Evolutionary conservation across 345 rosid species (phyloP), one percentile per base, ranked within the genome.

Genomic region (Gynandropsis gynandra): DNA sequence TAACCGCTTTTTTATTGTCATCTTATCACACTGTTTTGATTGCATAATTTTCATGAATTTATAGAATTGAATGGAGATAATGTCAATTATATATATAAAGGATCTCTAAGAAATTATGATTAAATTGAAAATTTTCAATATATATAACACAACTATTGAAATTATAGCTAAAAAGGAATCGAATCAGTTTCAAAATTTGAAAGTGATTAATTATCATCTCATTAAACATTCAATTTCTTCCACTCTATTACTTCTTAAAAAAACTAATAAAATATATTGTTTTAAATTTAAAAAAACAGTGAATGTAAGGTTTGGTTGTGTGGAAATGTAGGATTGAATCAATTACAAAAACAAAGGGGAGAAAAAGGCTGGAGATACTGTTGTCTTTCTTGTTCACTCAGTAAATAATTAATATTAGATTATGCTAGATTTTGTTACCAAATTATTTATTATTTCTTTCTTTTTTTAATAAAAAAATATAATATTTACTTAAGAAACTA

Each of bases 161-260:
- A n/a, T n/a, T n/a, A n/a, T 27, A 44, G 8, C 8, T 52, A n/a
- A 10, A 39, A 40, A 49, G 34, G 21, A 62, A 53, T 29, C 53
- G 38, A n/a, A 52, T 55, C 59, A 55, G 17, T 55, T 12, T 27
- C 9, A 41, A 13, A 32, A 17, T n/a, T 34, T n/a, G n/a, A n/a
- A 32, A 11, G 12, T 42, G 33, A 31, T 18, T 55, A 55, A n/a
- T 1, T 12, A 46, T 11, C 46, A 16, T 4, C 46, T 27, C 54
- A 53, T 45, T 29, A 44, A 53, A 16, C 40, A 16, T 36, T 41
- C 5, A 16, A 35, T 43, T 15, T 34, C 44, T 33, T 15, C 16
- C 10, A 8, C 3, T 19, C 21, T 19, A 34, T 15, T 16, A 10
- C 11, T 37, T 21, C 0, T 36, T 5, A 9, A 1, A 42, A 20